Conservation (phyloP, 768 basidiomycete species). For the Kondoa subrosea region DNA sequence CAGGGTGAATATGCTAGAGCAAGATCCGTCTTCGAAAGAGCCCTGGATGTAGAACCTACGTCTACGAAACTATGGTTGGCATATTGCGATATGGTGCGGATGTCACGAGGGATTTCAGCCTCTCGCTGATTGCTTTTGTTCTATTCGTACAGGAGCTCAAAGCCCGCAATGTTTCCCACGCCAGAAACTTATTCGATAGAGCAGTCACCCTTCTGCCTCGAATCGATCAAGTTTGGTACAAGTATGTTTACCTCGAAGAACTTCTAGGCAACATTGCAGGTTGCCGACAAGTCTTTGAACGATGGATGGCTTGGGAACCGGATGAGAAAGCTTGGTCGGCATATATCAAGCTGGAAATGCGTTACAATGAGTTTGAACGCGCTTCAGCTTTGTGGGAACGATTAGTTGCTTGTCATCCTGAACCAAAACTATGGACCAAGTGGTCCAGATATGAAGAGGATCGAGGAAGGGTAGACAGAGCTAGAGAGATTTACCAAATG, state of each 20-base stretch:
- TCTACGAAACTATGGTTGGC: slow-evolving; percentile 81
- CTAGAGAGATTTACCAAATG: slow-evolving; percentile 73
- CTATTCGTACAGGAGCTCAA: slow-evolving; percentile 51
- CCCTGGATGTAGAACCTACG: slow-evolving; percentile 82
- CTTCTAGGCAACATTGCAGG: slow-evolving; percentile 89
- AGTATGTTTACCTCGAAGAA: slow-evolving; percentile 96
- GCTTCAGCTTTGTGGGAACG: slow-evolving; percentile 86
- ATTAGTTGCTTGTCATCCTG: slow-evolving; percentile 49
- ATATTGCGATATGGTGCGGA: slow-evolving; percentile 73
- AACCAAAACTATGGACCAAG: slow-evolving; percentile 48
- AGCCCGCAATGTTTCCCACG: slow-evolving; percentile 89
- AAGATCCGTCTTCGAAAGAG: slow-evolving; percentile 88
- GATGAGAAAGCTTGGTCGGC: slow-evolving; percentile 99
- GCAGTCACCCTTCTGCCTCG: slow-evolving; percentile 91
- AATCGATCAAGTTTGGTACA: slow-evolving; percentile 97
- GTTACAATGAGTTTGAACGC: slow-evolving; percentile 78
- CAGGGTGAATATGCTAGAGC: slow-evolving; percentile 89
- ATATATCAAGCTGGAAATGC: slow-evolving; percentile 92
- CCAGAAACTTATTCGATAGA: slow-evolving; percentile 90
- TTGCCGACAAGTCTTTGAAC: slow-evolving; percentile 90
- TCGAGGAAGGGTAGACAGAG: slow-evolving; percentile 47
- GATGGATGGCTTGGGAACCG: slow-evolving; percentile 99
- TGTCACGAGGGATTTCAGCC: too few species aligned
- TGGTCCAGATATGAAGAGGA: slow-evolving; percentile 52
- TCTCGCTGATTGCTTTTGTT: not conserved